Conservation (phyloP, 2,329 filamentous ascomycete genomes). For the Cadophora luteo-olivacea region DNA sequence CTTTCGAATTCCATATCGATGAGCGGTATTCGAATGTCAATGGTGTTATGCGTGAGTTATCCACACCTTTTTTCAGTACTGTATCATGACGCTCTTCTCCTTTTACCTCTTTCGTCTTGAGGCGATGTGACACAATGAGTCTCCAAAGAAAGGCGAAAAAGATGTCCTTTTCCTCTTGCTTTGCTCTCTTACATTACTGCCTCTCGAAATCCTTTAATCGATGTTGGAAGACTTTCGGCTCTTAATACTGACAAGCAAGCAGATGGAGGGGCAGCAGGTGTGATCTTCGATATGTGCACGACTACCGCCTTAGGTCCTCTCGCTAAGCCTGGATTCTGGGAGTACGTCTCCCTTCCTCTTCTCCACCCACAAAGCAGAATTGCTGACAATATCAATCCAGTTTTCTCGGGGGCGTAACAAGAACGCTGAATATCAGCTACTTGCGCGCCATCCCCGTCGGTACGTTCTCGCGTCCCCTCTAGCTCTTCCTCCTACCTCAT, state of each 20-base stretch:
- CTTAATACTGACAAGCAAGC: background rate
- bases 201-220: background rate
- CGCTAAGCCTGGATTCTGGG: constrained; percentile 55
- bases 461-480: constrained; percentile 31
- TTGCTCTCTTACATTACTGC: background rate
- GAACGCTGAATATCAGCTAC: constrained; percentile 58
- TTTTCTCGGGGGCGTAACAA: constrained; percentile 57
- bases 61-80: background rate
- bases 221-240: background rate
- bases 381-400: constrained; percentile 20
- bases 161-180: background rate
- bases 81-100: background rate
- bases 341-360: constrained; percentile 43
- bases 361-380: background rate
- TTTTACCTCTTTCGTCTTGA: background rate
- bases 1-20: constrained; percentile 53
- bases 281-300: constrained; percentile 62
- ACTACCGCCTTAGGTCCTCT: constrained; percentile 56
- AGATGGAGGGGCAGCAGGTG: constrained; percentile 58
- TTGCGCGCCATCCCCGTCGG: constrained; percentile 55
- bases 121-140: background rate
- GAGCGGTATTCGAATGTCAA: constrained; percentile 53
- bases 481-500: background rate
- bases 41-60: constrained; percentile 49
- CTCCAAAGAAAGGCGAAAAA: background rate